Evolutionary conservation across 768 basidiomycete genomes (phyloP), one percentile per base, ranked within the genome.

Genomic region (Boletus coccyginus): DNA sequence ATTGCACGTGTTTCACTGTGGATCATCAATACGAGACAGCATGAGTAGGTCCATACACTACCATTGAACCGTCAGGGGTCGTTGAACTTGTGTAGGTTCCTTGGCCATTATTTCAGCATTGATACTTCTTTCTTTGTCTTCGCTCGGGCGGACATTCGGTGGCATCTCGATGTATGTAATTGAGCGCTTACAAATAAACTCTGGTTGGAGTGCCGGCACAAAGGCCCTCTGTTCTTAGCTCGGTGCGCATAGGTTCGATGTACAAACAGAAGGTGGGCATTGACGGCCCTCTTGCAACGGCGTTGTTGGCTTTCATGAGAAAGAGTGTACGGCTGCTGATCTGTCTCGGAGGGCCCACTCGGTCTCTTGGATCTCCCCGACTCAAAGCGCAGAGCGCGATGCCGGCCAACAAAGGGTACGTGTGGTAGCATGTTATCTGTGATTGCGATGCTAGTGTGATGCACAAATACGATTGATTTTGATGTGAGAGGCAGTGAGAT

Each of bases 41-140:
- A 63, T 64, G 62, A 52, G 62, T 61, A 43, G 5, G 62, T 63
- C 43, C 41, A 24, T 43, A 27, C 19, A 7, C 3, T 12, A 39
- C n/a, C n/a, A 6, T 43, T 17, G 40, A 31, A 14, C 19, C 19
- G n/a, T 21, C 19, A 14, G 33, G 35, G 19, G 29, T 10, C 5
- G n/a, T 7, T 57, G 27, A 63, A 39, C 19, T 12, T 27, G 27
- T 27, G 27, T 6, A 27, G 3, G 27, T 27, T 46, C 49, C 29
- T 44, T 50, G 45, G 44, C 38, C 35, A 19, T 32, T 3, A n/a
- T 57, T 33, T 53, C 35, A 27, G 29, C 39, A 14, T 46, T 62
- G 27, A 27, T 27, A 27, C 27, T 5, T 17, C 53, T 55, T 38
- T 36, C 33, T 43, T 48, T 63, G 29, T 58, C 64, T 14, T 56